Evolutionary conservation across 306 rosid species (phyloP), one percentile per base, ranked within the genome.

Genomic region (Rubus parviflorus): DNA sequence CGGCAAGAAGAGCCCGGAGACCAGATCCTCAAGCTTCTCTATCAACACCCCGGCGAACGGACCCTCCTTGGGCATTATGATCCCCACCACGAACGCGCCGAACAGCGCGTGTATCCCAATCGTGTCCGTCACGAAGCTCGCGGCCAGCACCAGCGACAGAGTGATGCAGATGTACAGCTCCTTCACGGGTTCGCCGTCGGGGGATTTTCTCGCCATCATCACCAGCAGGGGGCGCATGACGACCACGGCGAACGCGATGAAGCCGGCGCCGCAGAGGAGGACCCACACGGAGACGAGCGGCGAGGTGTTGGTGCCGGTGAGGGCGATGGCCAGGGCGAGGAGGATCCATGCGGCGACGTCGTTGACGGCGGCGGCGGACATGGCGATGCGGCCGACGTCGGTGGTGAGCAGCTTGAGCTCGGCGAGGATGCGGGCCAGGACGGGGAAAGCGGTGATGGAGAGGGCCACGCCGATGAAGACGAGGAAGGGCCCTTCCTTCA

Each of bases 401-500:
- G 96, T 89, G 8, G 96, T 91, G 42, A 91, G 93, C 58, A 89
- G 90, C 61, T 90, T 90, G 74, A 90, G 91, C 86, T 90, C 96
- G 14, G 96, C 93, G 0, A 90, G 88, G 83, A 91, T 91, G 14
- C 96, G 87, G 20, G 96, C 91, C 0, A 91, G 88, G 56, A 91
- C 93, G 0, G 96, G 93, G 23, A 91, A 91, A 3, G 96, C 96
- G 0, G 96, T 91, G 65, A 91, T 89, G 40, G 96, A 91, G 62
- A 91, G 82, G 15, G 96, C 85, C 15, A 91, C 96, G 0, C 96
- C 96, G 90, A 89, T 91, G 86, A 91, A 91, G 51, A 91, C 91
- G 12, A 91, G 82, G 68, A 91, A 87, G 22, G 96, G 40, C 17
- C 80, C 15, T 4, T 80, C 68, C 1, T 79, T 49, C 8, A 53